These are phyloP conservation scores for Kregervanrija pseudodelftensis DNA, from an alignment of 805 yeast genomes.

Conservation along the genomic window DNA sequence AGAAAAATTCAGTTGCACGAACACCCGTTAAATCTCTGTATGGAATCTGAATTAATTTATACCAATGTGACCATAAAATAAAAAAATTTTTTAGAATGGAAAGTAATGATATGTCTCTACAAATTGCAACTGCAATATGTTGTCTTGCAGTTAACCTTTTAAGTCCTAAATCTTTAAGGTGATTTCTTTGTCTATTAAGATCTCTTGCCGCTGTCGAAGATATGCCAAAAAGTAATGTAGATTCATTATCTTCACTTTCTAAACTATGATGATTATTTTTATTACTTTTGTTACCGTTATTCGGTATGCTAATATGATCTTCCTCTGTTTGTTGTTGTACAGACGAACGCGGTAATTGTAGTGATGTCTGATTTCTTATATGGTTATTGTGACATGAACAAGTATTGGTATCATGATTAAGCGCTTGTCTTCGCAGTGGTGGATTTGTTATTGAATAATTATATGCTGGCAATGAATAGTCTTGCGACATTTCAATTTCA, in stretches of 20 bases:
- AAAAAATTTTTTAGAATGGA: conserved; percentile 23
- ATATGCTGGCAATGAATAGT: no score
- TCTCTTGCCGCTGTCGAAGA: conserved; percentile 23
- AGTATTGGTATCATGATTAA: no score
- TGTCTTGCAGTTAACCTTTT: conserved; percentile 68
- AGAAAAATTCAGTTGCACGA: conserved; percentile 66
- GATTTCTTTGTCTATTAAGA: conserved; percentile 21
- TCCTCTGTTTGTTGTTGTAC: no score
- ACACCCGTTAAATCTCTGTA: conserved; percentile 40
- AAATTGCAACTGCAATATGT: conserved; percentile 67
- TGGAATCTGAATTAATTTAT: conserved; percentile 15
- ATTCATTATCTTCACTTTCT: conserved; percentile 4
- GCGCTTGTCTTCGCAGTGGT: no score
- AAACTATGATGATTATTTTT: neutral
- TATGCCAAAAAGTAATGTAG: conserved; percentile 16
- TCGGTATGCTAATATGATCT: no score
- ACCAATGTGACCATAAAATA: conserved; percentile 22
- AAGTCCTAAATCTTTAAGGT: conserved; percentile 56
- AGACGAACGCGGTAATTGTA: no score
- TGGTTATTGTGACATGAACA: no score
- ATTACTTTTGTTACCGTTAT: no score
- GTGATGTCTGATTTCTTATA: no score
- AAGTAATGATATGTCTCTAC: conserved; percentile 64
- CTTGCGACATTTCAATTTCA: conserved; percentile 12
- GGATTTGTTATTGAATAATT: no score